Base-by-base conservation (phyloP, 208 protist species). In the Acanthamoeba sp. region DNA sequence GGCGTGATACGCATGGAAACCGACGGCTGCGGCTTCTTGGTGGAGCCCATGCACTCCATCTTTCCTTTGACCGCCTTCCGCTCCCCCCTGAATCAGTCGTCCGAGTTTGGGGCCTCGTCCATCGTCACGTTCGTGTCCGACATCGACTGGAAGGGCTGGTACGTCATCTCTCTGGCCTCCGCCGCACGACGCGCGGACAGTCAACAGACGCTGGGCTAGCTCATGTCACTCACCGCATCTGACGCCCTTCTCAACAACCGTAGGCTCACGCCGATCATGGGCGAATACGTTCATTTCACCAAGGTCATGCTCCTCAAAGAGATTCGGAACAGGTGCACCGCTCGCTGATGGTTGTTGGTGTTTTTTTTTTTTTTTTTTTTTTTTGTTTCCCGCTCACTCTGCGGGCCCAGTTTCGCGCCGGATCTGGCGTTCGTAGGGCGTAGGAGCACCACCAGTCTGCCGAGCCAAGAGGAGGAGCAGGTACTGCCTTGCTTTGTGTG, bases 51-150 rank as follows among this genome's bases (percentile, higher is more conserved):
- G 57, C n/a, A 20, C n/a, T 87, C 78, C 27, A 92, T 78, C 0
- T 73, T 78, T n/a, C 57, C 62, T 2, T 22, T 6, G 10, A 24
- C 59, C 2, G 27, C 34, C 36, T 55, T 92, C 62, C 36, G 57
- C 45, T 78, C 55, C 1, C 87, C 87, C 10, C 5, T 76, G 5
- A 29, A 10, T 27, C 38, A 69, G 22, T 73, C 87, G 3, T 92
- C 62, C 10, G 38, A 57, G 16, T 10, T 92, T 32, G 38, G 27
- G 6, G 12, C n/a, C 27, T 20, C 34, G 12, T 92, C 55, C 22
- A 73, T 92, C n/a, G 87, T 92, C 27, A 92, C 87, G 22, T 92
- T 92, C 34, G 87, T 92, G 29, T 92, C 87, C 24, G 62, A 92
- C 40, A 69, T 92, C 45, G 16, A 73, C 16, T 92, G 87, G 87